Base-by-base conservation (phyloP, 1,284 basidiomycete species). In the Fomitopsis betulina region DNA sequence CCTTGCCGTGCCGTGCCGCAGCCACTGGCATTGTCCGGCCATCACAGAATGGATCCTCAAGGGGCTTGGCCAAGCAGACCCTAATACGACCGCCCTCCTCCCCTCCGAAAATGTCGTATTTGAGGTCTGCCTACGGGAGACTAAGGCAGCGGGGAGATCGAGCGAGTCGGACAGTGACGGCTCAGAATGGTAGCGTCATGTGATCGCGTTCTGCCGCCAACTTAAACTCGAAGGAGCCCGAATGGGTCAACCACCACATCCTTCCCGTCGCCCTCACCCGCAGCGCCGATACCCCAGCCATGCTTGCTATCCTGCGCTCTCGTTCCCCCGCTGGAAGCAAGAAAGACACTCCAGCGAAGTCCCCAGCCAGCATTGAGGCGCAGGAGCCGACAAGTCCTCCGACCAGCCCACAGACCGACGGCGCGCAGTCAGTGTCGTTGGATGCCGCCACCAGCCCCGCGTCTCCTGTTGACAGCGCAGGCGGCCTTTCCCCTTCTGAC, bases 271-370 rank as follows among this genome's bases (percentile, higher is more conserved):
- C 32, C 12, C 33, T 19, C 54, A n/a, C 21, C 54, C 55, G n/a
- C 45, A 54, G 23, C 32, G 47, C 55, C 33, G 55, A 25, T 39
- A 45, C 38, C 19, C 55, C 43, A 25, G 47, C 23, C 55, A 57
- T 57, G 55, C 37, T 54, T 25, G 54, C 50, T 23, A 13, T 30
- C 3, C 15, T 58, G 30, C 57, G 52, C 42, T 58, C 57, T 35
- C 56, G 56, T 21, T 58, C 52, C 8, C 32, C 52, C 19, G 57
- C 57, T 1, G 35, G 25, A 6, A 33, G 30, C 19, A 54, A 54
- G 57, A 47, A 12, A 5, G 43, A 53, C 4, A 19, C 57, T n/a
- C n/a, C 53, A 23, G 23, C 13, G 23, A 53, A 33, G 19, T 19
- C 40, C 12, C 39, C 50, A n/a, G n/a, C 27, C n/a, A 17, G 25